Evolutionary conservation across 805 yeast species (phyloP).

Genomic region (Barnettozyma pratensis): DNA sequence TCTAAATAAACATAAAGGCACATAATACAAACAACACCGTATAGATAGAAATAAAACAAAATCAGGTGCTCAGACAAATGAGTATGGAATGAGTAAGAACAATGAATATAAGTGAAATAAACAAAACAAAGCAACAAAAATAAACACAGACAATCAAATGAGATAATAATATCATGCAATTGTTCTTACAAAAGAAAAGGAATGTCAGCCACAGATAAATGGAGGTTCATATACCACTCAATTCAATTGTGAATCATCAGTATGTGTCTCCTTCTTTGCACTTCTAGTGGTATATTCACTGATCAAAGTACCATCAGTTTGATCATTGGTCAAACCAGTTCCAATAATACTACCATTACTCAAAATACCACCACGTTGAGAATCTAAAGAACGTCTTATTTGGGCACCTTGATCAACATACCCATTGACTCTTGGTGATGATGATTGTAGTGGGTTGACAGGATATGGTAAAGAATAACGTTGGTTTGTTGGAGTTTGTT

Average conservation of each 20-base stretch:
- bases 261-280: constrained; percentile 23
- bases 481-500: constrained; percentile 8
- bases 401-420: constrained; percentile 1
- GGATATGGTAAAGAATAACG: constrained; percentile 12
- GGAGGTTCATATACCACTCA: not conserved
- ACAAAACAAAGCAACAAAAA: too few species aligned
- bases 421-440: constrained; percentile 1
- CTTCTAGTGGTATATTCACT: constrained; percentile 20
- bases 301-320: constrained; percentile 18
- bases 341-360: not conserved
- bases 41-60: too few species aligned
- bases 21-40: too few species aligned
- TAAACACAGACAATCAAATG: too few species aligned
- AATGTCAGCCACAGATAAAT: too few species aligned
- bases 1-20: too few species aligned
- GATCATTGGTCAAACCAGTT: constrained; percentile 1
- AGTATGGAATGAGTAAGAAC: too few species aligned
- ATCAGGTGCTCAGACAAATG: too few species aligned
- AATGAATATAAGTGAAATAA: too few species aligned
- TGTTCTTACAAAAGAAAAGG: not conserved
- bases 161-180: too few species aligned
- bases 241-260: constrained; percentile 6
- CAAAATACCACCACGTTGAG: constrained; percentile 5
- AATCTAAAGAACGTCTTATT: constrained; percentile 6
- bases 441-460: constrained; percentile 1